Evolutionary conservation across 495 filamentous ascomycete species (phyloP).

Genomic region (Lophiotrema nucula): DNA sequence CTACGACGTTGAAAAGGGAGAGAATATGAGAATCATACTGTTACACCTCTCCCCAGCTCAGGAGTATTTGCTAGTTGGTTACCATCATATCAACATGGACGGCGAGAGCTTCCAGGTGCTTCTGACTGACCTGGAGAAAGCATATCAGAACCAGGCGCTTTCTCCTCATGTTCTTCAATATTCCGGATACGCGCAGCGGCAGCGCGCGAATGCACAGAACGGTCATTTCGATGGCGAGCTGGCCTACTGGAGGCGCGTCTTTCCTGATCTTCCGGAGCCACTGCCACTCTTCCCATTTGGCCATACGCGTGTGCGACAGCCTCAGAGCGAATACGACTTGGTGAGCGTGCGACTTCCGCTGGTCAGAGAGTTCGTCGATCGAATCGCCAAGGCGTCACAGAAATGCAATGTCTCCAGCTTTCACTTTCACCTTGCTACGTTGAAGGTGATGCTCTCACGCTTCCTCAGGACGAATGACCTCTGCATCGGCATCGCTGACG

Average conservation of each 20-base stretch:
- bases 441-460: neutral
- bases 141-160: neutral
- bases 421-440: neutral
- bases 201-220: neutral
- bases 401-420: neutral
- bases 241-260: neutral
- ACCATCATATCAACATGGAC: neutral
- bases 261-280: neutral
- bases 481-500: neutral
- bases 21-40: neutral
- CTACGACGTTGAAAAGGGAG: neutral
- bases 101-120: neutral
- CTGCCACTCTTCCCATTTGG: neutral
- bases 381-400: neutral
- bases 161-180: neutral
- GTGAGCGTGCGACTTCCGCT: neutral
- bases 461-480: neutral
- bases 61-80: neutral
- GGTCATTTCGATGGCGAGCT: neutral
- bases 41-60: neutral
- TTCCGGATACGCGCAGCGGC: neutral
- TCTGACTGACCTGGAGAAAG: neutral
- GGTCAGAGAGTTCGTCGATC: neutral
- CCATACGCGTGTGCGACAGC: neutral
- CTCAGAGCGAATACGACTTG: neutral